Evolutionary conservation across 1,139 yeast genomes (phyloP), one percentile per base, ranked within the genome.

Genomic region (Pichia norvegensis): DNA sequence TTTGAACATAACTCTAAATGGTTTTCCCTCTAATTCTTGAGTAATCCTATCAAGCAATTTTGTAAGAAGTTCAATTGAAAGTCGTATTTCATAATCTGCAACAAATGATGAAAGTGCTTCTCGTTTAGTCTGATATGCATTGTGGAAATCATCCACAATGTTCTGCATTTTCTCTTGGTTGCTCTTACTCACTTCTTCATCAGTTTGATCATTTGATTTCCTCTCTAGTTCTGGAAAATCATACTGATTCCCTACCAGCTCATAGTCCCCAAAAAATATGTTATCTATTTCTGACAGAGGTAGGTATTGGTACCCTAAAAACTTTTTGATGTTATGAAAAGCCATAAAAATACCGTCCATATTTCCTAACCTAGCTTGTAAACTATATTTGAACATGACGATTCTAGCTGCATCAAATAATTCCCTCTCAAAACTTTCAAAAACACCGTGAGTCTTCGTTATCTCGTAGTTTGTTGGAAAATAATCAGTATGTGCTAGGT

Each of bases 311-410:
- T 88, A 92, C 3, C 97, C 98, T 64, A 92, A 85, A 59, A 90
- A 77, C 40, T 80, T 70, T 38, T 78, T 73, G 46, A 88, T 74
- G 61, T 88, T 92, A 65, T 92, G 98, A 61, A 83, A 92, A 0
- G 96, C 96, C 22, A 92, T 72, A 55, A 85, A 88, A 5, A 92
- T 87, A 7, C 98, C 98, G 63, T 90, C 97, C 98, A 92, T 92
- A 56, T 85, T 81, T 1, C 98, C 98, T 41, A 92, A 85, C 51
- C 97, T 72, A 0, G 97, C 97, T 62, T 92, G 98, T 53, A 90
- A 71, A 13, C 86, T 75, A 60, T 90, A 92, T 63, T 92, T 92
- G 55, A 92, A 67, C 65, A 92, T 65, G 0, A 94, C 83, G 1
- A 92, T 77, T 48, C 85, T 68, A 14, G 84, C 76, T 55, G 92